phyloP scores from a whole-genome alignment of 352 stramenopile genomes.

The Achlya hypogyna region DNA sequence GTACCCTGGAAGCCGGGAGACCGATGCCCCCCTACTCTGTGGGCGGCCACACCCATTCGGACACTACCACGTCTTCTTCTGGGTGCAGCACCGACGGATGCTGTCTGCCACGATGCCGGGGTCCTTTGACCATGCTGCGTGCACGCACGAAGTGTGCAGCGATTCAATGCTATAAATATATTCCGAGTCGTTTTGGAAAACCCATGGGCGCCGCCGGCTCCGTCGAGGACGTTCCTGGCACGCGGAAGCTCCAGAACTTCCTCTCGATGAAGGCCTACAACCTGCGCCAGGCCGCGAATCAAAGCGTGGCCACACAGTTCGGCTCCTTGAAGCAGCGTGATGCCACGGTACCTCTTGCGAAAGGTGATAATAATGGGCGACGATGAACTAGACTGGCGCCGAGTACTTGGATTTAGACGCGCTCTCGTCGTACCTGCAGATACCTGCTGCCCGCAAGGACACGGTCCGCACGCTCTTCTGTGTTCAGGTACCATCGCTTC shows the following conservation, averaged over 20 bases:
- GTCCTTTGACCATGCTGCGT: conserved; percentile 7
- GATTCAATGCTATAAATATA: neutral
- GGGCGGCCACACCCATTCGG: neutral
- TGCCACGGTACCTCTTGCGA: neutral
- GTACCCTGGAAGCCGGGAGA: neutral
- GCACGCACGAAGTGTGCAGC: neutral
- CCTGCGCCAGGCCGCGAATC: conserved; percentile 40
- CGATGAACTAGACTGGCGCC: conserved; percentile 16
- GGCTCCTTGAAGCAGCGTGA: conserved; percentile 30
- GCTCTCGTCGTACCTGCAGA: conserved; percentile 59
- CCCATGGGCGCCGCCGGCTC: conserved; percentile 16
- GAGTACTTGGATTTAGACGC: conserved; percentile 43
- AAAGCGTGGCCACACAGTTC: conserved; percentile 61
- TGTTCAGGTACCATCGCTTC: conserved; percentile 19
- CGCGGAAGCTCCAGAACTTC: conserved; percentile 62
- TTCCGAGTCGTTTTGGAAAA: neutral
- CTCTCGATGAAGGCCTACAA: conserved; percentile 78
- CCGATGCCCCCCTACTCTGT: conserved; percentile 5
- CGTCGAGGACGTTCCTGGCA: conserved; percentile 1
- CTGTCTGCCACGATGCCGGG: neutral
- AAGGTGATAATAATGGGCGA: neutral
- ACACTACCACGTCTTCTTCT: conserved; percentile 16
- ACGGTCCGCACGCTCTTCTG: conserved; percentile 47
- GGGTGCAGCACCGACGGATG: neutral
- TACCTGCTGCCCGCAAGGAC: conserved; percentile 52